Conservation (phyloP, 2,329 filamentous ascomycete species). For the Ascochyta clinopodiicola region DNA sequence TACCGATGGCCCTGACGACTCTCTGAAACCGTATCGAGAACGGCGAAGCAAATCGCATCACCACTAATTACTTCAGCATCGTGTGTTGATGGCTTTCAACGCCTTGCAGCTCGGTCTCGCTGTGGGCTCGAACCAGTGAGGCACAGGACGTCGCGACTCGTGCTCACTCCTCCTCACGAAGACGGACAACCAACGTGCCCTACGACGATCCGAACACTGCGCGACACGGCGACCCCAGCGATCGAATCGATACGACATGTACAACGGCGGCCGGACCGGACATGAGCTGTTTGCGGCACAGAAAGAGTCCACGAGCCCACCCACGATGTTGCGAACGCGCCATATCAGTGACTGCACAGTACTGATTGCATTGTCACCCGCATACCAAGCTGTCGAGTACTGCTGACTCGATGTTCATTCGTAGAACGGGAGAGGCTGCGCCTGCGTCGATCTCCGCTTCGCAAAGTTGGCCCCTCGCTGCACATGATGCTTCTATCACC, state of each 20-base stretch:
- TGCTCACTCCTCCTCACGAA: not conserved
- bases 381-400: not conserved
- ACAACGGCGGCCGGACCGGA: not conserved
- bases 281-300: not conserved
- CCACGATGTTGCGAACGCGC: not conserved
- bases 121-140: not conserved
- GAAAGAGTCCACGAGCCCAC: not conserved
- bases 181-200: not conserved
- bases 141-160: constrained; percentile 1
- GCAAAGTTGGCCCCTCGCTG: not conserved
- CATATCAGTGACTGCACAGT: not conserved
- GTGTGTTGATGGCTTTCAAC: not conserved
- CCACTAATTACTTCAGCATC: not conserved
- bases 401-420: not conserved
- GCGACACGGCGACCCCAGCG: not conserved
- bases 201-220: not conserved
- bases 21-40: not conserved
- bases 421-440: constrained; percentile 3
- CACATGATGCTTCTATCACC: not conserved
- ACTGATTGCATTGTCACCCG: constrained; percentile 2
- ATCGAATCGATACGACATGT: not conserved
- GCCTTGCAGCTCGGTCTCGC: not conserved
- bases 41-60: not conserved
- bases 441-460: not conserved
- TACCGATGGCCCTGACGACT: not conserved